Conservation (phyloP, 2,329 filamentous ascomycete species). For the Phialophora tarda region DNA sequence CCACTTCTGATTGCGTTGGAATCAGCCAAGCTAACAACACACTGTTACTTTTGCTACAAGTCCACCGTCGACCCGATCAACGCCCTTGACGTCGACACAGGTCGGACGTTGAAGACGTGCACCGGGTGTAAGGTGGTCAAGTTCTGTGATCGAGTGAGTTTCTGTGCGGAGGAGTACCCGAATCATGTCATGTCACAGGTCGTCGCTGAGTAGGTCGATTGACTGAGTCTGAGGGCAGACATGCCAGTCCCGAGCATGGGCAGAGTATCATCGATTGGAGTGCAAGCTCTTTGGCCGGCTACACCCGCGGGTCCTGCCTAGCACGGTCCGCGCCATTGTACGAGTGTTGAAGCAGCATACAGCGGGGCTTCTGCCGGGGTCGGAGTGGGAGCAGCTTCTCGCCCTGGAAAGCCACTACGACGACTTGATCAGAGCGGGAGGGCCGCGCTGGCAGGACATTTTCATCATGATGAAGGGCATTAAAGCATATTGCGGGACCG, state of each 20-base stretch:
- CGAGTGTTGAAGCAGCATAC: slow-evolving; percentile 58
- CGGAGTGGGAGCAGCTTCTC: slow-evolving; percentile 52
- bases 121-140: slow-evolving; percentile 62
- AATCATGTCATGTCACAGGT: background rate
- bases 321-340: slow-evolving; percentile 61
- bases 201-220: background rate
- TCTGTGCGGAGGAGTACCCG: background rate
- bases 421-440: slow-evolving; percentile 51
- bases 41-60: slow-evolving; percentile 63
- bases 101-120: slow-evolving; percentile 57
- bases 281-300: slow-evolving; percentile 60
- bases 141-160: slow-evolving; percentile 65
- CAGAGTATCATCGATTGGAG: slow-evolving; percentile 63
- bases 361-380: slow-evolving; percentile 44
- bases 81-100: slow-evolving; percentile 33
- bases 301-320: slow-evolving; percentile 57
- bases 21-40: slow-evolving; percentile 56
- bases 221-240: slow-evolving; percentile 46
- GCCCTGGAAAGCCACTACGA: slow-evolving; percentile 56
- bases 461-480: slow-evolving; percentile 61
- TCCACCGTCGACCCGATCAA: slow-evolving; percentile 21
- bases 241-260: slow-evolving; percentile 67
- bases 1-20: slow-evolving; percentile 63
- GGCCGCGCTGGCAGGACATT: slow-evolving; percentile 56
- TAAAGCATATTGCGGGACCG: slow-evolving; percentile 57